Evolutionary conservation across 2,329 filamentous ascomycete genomes (phyloP).

Genomic region (Alternaria solani): DNA sequence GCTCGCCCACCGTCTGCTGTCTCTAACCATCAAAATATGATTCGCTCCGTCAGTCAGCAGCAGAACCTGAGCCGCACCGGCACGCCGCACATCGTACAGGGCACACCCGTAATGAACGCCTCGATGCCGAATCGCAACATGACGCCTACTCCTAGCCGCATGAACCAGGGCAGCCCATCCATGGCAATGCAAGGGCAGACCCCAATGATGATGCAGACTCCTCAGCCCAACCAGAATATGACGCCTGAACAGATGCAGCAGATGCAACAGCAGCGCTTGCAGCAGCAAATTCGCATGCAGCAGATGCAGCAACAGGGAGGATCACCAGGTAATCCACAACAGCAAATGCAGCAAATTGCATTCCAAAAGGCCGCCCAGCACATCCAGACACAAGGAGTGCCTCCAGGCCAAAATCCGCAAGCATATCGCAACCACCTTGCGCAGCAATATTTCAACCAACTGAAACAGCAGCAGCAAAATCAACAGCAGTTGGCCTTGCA

Average conservation of each 20-base stretch:
- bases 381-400: conserved; percentile 44
- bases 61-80: conserved; percentile 50
- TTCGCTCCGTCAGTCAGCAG: conserved; percentile 50
- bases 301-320: conserved; percentile 38
- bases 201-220: conserved; percentile 49
- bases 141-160: conserved; percentile 49
- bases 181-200: conserved; percentile 46
- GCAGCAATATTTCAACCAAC: conserved; percentile 33
- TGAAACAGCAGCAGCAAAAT: conserved; percentile 37
- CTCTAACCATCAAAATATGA: conserved; percentile 52
- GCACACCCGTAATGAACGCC: conserved; percentile 50
- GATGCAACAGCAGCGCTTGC: conserved; percentile 37
- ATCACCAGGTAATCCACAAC: conserved; percentile 33
- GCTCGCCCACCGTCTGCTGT: conserved; percentile 50
- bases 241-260: conserved; percentile 48
- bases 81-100: conserved; percentile 50
- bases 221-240: conserved; percentile 44
- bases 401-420: conserved; percentile 37
- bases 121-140: conserved; percentile 51
- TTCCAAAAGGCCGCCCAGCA: conserved; percentile 45
- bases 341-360: conserved; percentile 42
- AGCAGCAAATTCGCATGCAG: conserved; percentile 40
- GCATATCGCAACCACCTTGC: conserved; percentile 40
- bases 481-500: conserved; percentile 40
- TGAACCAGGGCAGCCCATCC: conserved; percentile 49